Percentiles rank a stretch among this genome's conserved stretches.
These are phyloP conservation scores for Glomus cerebriforme DNA, from an alignment of 192 early-diverging fungal genomes.

Conservation along the genomic window DNA sequence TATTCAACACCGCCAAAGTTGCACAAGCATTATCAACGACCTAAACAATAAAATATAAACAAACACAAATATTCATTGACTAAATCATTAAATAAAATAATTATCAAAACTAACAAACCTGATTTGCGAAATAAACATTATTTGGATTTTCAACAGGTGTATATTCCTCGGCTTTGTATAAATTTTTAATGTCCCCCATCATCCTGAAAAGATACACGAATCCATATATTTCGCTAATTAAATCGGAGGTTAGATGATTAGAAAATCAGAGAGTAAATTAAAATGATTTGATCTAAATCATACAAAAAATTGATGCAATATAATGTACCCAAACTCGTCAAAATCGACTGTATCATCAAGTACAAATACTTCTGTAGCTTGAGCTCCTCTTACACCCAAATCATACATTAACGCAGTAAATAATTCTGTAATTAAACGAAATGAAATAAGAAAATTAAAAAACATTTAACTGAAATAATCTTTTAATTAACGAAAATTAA, in stretches of 20 bases:
- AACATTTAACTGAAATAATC: not conserved
- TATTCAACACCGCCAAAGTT: slow-evolving; percentile 67
- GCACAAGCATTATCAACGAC: slow-evolving; percentile 72
- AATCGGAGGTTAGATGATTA: no score
- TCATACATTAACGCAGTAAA: slow-evolving; percentile 67
- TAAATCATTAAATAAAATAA: not conserved
- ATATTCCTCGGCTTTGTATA: slow-evolving; percentile 21
- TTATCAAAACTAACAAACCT: slow-evolving; percentile 19
- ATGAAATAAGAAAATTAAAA: not conserved
- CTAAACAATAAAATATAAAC: no score
- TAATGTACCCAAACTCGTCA: slow-evolving; percentile 35
- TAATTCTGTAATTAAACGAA: slow-evolving; percentile 37
- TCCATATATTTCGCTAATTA: slow-evolving; percentile 59
- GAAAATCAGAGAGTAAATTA: slow-evolving; percentile 26
- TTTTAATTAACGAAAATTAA: not conserved
- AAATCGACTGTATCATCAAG: slow-evolving; percentile 43
- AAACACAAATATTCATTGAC: slow-evolving; percentile 30
- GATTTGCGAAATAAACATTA: slow-evolving; percentile 42
- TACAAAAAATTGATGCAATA: not conserved
- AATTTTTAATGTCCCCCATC: slow-evolving; percentile 25
- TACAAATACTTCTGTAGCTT: slow-evolving; percentile 63
- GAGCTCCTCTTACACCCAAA: slow-evolving; percentile 63
- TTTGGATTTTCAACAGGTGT: not conserved
- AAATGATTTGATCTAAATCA: no score
- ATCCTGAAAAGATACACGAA: slow-evolving; percentile 67